Evolutionary conservation across 495 filamentous ascomycete species (phyloP).

Genomic region (Amniculicola lignicola): DNA sequence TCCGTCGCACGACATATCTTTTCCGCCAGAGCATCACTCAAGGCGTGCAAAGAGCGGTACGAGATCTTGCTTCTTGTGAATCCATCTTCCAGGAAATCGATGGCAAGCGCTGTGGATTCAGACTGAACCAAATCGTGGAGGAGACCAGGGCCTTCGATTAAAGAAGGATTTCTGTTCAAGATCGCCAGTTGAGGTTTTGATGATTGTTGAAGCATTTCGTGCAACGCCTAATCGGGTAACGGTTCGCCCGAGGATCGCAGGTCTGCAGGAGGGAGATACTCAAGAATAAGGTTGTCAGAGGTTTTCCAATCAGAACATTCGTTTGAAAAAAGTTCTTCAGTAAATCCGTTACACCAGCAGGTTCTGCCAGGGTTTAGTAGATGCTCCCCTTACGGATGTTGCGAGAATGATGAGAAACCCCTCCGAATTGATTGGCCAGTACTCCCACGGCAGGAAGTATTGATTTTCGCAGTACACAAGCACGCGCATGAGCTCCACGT

Average conservation of each 20-base stretch:
- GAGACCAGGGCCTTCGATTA: constrained; percentile 57
- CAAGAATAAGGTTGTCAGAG: not conserved
- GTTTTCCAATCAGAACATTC: too few species aligned
- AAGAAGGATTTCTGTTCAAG: constrained; percentile 55
- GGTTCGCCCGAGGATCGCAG: not conserved
- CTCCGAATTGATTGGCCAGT: constrained; percentile 20
- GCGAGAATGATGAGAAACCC: constrained; percentile 21
- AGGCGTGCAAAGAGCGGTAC: constrained; percentile 57
- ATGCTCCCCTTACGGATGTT: not conserved
- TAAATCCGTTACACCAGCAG: too few species aligned
- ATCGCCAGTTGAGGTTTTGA: constrained; percentile 50
- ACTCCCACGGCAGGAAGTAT: constrained; percentile 1
- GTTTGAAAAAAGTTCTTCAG: too few species aligned
- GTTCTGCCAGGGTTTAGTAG: not conserved
- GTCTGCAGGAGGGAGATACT: not conserved
- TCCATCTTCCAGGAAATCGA: constrained; percentile 58
- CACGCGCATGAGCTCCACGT: too few species aligned
- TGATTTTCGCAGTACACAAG: constrained; percentile 19
- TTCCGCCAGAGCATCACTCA: constrained; percentile 45
- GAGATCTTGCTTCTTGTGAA: constrained; percentile 49
- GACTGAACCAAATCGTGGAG: constrained; percentile 60
- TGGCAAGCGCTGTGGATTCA: constrained; percentile 41
- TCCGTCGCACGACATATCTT: constrained; percentile 13
- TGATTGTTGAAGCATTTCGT: constrained; percentile 25
- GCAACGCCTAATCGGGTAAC: constrained; percentile 9